These are phyloP conservation scores for Eucalyptus decipiens DNA, from an alignment of 345 rosid species.

Conservation along the genomic window DNA sequence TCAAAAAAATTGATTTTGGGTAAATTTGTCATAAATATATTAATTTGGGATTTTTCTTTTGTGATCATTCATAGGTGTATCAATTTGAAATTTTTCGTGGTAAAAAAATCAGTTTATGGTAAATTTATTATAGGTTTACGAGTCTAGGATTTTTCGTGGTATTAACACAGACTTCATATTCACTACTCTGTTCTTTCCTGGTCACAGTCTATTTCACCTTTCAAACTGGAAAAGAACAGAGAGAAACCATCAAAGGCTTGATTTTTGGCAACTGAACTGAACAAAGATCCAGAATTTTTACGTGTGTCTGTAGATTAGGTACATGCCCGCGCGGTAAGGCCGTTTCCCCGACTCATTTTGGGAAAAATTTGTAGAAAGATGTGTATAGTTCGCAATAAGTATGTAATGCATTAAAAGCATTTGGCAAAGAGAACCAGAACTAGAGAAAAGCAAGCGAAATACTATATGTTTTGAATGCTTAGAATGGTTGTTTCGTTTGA, in stretches of 20 bases:
- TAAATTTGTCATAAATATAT: too few relatives aligned
- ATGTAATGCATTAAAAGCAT: not conserved
- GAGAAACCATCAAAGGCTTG: not conserved
- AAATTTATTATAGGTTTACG: too few relatives aligned
- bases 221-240: not conserved
- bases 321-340: not conserved
- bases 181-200: not conserved
- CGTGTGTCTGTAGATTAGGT: not conserved
- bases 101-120: accelerated
- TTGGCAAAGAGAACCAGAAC: not conserved
- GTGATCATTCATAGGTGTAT: accelerated
- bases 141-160: accelerated
- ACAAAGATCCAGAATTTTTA: not conserved
- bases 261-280: not conserved
- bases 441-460: not conserved
- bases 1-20: accelerated
- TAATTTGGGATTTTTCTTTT: too few relatives aligned
- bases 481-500: not conserved
- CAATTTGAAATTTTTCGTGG: accelerated
- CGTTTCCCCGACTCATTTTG: not conserved
- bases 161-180: too few relatives aligned
- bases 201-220: not conserved
- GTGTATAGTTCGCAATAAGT: not conserved
- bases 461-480: not conserved
- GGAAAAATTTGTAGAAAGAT: not conserved